Evolutionary conservation across 1,284 basidiomycete species (phyloP).

Genomic region (Ganoderma resinaceum): DNA sequence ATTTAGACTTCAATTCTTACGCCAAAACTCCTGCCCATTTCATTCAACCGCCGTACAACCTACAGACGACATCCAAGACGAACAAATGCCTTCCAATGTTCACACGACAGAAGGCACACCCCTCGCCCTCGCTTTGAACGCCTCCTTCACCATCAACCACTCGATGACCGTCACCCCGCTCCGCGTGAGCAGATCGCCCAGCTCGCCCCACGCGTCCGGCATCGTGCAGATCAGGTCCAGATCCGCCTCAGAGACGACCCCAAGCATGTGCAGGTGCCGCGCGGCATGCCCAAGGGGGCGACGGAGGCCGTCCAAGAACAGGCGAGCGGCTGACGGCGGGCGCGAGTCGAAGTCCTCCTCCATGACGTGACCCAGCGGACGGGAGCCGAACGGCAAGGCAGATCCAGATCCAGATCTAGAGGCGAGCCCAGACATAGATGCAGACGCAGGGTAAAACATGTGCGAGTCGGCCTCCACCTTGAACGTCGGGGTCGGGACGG

Average conservation of each 20-base stretch:
- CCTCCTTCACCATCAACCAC: slow-evolving; percentile 32
- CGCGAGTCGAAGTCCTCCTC: background rate
- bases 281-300: slow-evolving; percentile 26
- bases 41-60: background rate
- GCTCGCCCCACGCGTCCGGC: slow-evolving; percentile 27
- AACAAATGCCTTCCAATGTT: background rate
- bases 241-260: slow-evolving; percentile 23
- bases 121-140: slow-evolving; percentile 18
- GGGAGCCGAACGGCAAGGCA: background rate
- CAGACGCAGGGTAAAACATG: background rate
- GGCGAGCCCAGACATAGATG: background rate
- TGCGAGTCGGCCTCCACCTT: slow-evolving; percentile 21
- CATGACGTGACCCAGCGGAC: background rate
- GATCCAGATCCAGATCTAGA: background rate
- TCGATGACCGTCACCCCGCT: slow-evolving; percentile 26
- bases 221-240: slow-evolving; percentile 26
- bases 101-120: background rate
- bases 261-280: slow-evolving; percentile 23
- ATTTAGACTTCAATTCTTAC: background rate
- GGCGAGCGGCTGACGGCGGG: slow-evolving; percentile 5
- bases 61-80: background rate
- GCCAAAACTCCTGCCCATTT: background rate
- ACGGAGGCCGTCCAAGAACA: slow-evolving; percentile 22
- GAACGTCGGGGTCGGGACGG: background rate
- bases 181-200: slow-evolving; percentile 20